Percentiles rank a stretch among this genome's conserved stretches.
Conservation (phyloP, 108 stramenopile species). For the Aurantiochytrium sp. region DNA sequence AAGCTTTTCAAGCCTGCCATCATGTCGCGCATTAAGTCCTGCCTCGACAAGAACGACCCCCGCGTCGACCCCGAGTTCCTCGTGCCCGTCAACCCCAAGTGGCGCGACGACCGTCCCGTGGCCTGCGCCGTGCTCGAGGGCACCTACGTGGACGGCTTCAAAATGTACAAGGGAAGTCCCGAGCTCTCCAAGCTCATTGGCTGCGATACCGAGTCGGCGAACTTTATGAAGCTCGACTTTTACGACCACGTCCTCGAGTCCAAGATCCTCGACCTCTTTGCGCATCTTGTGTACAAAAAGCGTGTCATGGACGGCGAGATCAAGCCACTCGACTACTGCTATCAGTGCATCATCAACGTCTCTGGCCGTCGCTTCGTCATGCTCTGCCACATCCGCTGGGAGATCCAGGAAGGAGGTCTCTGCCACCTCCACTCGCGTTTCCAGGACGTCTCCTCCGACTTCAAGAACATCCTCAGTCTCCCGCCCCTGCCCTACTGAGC, state of each 20-base stretch:
- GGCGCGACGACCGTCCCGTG: neutral
- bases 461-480: neutral
- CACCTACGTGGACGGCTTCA: neutral
- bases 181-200: constrained; percentile 1
- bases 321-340: constrained; percentile 3
- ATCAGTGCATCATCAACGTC: constrained; percentile 14
- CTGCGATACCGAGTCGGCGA: neutral
- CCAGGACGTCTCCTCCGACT: neutral
- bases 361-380: neutral
- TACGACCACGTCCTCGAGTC: constrained; percentile 22
- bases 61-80: constrained; percentile 15
- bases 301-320: neutral
- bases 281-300: constrained; percentile 29
- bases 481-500: constrained; percentile 15
- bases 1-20: constrained; percentile 26
- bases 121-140: neutral
- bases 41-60: neutral
- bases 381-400: neutral
- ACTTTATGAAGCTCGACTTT: neutral
- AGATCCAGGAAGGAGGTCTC: neutral
- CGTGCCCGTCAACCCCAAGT: neutral
- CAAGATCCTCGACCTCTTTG: constrained; percentile 21
- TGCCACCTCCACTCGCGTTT: neutral
- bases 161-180: neutral
- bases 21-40: neutral